Base-by-base conservation (phyloP, 306 rosid genomes). In the Prunus mume region DNA sequence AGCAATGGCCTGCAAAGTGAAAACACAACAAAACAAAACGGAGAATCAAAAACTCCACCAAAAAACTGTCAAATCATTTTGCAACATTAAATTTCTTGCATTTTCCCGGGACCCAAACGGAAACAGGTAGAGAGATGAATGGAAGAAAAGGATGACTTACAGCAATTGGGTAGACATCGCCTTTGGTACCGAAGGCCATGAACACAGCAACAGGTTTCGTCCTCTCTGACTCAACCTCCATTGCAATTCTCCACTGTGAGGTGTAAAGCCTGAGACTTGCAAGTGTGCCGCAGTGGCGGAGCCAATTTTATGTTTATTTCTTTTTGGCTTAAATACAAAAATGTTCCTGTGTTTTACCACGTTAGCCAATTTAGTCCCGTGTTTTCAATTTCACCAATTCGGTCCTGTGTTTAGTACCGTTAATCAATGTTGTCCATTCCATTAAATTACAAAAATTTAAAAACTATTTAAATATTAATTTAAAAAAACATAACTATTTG, bases 101-200 rank as follows among this genome's bases (percentile, higher is more conserved):
- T 73, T 77, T 49, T 38, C 65, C 22, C 13, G 28, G 74, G 3
- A 54, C 47, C 24, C 22, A 79, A 76, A 27, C 10, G 65, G 18
- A 38, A 22, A 76, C 2, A 43, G 25, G 3, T 47, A 19, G 11
- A 11, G 20, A 14, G n/a, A 46, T 15, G 34, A 28, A 66, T 18
- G 67, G 18, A 69, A 64, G 30, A 24, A 50, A 30, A 12, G 45
- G 49, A 14, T 10, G 18, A 66, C 91, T 72, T 47, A 91, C 96
- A 5, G 93, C 89, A 24, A 91, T 72, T 69, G 96, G 93, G 76
- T 80, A 89, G 25, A 91, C 93, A 71, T 89, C 93, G 83, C 96
- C 96, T 81, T 84, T 81, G 72, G 96, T 91, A 12, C 96, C 96
- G 55, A 91, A 91, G 68, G 91, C 96, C 91, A 91, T 91, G 81